phyloP scores from a whole-genome alignment of 306 rosid species.

The Erythrophleum fordii region DNA sequence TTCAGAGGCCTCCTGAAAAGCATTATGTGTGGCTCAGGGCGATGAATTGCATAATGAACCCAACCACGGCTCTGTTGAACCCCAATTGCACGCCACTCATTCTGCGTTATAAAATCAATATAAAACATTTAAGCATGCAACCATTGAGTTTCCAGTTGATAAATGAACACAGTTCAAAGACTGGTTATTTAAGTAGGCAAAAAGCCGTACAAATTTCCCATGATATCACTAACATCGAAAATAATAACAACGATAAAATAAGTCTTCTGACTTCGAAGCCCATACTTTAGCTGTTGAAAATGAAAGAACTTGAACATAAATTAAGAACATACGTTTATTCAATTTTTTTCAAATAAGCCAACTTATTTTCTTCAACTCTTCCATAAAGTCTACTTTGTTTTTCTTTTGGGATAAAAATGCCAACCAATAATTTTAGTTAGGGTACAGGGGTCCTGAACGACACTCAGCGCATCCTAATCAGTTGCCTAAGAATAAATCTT shows the following conservation, averaged over 20 bases:
- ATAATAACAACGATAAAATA: neutral
- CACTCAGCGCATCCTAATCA: neutral
- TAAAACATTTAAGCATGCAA: neutral
- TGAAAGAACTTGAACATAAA: neutral
- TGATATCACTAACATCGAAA: neutral
- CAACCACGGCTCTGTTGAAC: constrained; percentile 99
- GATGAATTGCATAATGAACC: constrained; percentile 96
- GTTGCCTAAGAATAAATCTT: neutral
- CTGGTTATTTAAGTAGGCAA: neutral
- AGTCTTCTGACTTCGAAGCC: neutral
- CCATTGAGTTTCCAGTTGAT: neutral
- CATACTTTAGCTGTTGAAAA: neutral
- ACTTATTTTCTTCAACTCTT: neutral
- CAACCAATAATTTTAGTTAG: neutral
- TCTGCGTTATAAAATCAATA: constrained; percentile 47
- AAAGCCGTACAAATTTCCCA: neutral
- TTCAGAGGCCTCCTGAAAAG: constrained; percentile 96
- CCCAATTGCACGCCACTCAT: constrained; percentile 93
- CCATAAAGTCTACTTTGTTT: neutral
- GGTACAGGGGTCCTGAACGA: neutral
- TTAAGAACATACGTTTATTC: neutral
- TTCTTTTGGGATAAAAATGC: neutral
- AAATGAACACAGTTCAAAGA: neutral
- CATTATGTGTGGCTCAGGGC: constrained; percentile 97
- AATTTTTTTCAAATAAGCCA: neutral